phyloP scores from a whole-genome alignment of 2,329 filamentous ascomycete genomes.

The Aspergillus unguis region DNA sequence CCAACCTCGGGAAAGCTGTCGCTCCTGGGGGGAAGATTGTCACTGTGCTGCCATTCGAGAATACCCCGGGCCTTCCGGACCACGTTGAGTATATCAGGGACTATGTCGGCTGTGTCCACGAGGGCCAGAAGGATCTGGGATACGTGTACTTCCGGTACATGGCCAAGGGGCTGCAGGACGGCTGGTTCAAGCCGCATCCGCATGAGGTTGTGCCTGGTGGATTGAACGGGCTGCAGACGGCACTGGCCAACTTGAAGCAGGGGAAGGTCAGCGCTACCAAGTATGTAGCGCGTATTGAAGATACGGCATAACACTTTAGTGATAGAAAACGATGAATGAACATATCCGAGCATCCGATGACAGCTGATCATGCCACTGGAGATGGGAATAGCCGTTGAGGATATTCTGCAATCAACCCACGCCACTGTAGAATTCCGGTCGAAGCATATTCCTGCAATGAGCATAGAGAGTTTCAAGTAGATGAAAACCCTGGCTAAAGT shows the following conservation, averaged over 20 bases:
- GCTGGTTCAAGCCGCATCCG: conserved; percentile 49
- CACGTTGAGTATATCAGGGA: conserved; percentile 10
- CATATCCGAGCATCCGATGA: background rate
- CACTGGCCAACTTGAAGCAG: conserved; percentile 53
- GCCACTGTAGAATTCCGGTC: no score
- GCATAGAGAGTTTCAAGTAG: no score
- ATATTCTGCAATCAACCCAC: no score
- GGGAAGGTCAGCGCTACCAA: conserved; percentile 63
- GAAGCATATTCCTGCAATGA: no score
- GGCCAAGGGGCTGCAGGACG: conserved; percentile 43
- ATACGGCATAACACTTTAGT: conserved; percentile 34
- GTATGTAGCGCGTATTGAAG: conserved; percentile 52
- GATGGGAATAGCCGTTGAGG: no score
- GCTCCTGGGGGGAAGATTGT: conserved; percentile 14
- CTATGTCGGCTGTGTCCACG: conserved; percentile 4
- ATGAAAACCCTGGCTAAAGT: no score
- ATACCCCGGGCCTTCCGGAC: conserved; percentile 1
- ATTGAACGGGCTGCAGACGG: conserved; percentile 52
- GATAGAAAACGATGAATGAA: background rate
- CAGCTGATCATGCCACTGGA: no score
- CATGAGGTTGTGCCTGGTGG: conserved; percentile 51
- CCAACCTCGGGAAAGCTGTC: conserved; percentile 9
- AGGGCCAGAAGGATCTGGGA: conserved; percentile 29
- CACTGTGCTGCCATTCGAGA: conserved; percentile 5
- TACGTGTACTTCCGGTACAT: conserved; percentile 47